Base-by-base conservation (phyloP, 345 rosid species). In the Lagerstroemia speciosa region DNA sequence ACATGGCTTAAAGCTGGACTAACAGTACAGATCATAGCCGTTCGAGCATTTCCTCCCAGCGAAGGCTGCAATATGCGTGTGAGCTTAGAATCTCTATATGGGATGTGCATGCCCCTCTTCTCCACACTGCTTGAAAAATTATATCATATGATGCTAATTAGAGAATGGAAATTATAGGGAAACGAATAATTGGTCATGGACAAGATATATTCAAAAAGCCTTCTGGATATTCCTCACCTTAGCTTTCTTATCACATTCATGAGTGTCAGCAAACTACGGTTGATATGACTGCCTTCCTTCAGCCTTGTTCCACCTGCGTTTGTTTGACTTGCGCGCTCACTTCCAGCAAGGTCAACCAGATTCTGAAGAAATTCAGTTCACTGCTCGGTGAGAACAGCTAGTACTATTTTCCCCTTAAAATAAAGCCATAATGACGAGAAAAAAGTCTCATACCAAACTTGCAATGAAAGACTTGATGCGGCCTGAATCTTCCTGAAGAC, bases 311-410 rank as follows among this genome's bases (percentile, higher is more conserved):
- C 97, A 82, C 79, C 88, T 15, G 96, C 86, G 65, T 89, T 87
- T 75, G 98, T 93, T 79, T 89, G 96, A 71, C 86, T 82, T 63
- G 83, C 91, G 69, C 97, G 97, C 73, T 93, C 98, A 73, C 98
- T 93, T 75, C 98, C 98, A 75, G 98, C 98, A 66, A 93, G 97
- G 80, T 93, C 98, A 73, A 93, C 98, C 58, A 93, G 92, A 81
- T 93, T 93, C 98, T 92, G 86, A 71, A 75, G 38, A 65, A 67
- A 69, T 40, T 74, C 79, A 50, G 24, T 61, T 71, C 53, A 71
- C 14, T 16, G 20, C 63, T 30, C 63, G 69, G 16, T 38, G 55
- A 52, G 10, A 27, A 57, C 20, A 53, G 43, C 61, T 64, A 22
- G 45, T 36, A 58, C 15, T 64, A 57, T 53, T 43, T 45, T 8